Evolutionary conservation across 129 eudicot species (phyloP), one percentile per base, ranked within the genome.

Genomic region (Artemisia argyi): DNA sequence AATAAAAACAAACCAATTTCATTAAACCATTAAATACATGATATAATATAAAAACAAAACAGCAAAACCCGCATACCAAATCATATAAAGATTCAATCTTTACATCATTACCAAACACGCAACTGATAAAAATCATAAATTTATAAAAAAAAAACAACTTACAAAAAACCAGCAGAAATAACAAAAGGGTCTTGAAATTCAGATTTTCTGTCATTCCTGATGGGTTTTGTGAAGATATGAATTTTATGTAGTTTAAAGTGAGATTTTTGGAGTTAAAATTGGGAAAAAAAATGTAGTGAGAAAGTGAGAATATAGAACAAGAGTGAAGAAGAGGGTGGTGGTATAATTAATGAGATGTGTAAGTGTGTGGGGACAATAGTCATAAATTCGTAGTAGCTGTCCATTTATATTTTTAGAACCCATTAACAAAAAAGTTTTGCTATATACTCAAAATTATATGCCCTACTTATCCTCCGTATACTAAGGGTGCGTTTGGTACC

Each of bases 351-450:
- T 87, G 93, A 89, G 92, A 68, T 77, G 82, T 71, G 74, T 77
- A 84, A 76, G 83, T 57, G 96, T 62, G 96, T 89, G 86, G 92
- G 96, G 92, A 78, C 89, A 82, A 59, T 66, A 65, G 80, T 76
- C 83, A 78, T 69, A 71, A 74, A 66, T 78, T 68, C 30, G 78
- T 66, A 83, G 77, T 83, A 90, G 96, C 91, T 90, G 93, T 84
- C 75, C 80, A 77, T 73, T 78, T 73, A 65, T 80, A 78, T 51
- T 55, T 39, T 35, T 50, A 44, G 83, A 74, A 81, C 89, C 85
- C 79, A 71, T 78, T 4, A 39, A 74, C 59, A 51, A 61, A 77
- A 51, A 32, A 47, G 18, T 18, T 24, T 22, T 24, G 26, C 26
- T 1, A 24, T 24, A 24, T 24, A 1, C 26, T 24, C 26, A 22